Percentiles rank a stretch among this genome's conserved stretches.
Evolutionary conservation across 768 basidiomycete species (phyloP).

Genomic region (Suillus variegatus): DNA sequence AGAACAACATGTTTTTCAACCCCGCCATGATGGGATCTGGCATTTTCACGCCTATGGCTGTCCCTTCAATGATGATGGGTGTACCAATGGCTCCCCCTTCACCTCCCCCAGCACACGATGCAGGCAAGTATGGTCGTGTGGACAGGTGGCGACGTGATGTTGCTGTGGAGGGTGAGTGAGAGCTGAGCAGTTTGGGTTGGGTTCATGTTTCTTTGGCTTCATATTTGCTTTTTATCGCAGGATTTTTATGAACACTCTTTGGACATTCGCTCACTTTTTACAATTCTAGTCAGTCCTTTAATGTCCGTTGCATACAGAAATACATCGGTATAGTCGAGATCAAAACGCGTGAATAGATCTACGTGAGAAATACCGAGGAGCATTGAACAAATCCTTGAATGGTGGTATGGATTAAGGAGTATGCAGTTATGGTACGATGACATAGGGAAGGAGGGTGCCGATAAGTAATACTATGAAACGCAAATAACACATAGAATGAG

Average conservation of each 20-base stretch:
- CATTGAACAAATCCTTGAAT: conserved; percentile 35
- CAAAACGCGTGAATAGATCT: conserved; percentile 36
- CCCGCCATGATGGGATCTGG: conserved; percentile 70
- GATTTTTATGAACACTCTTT: conserved; percentile 7
- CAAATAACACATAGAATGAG: conserved; percentile 4
- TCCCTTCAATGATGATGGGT: conserved; percentile 49
- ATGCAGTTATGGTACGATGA: conserved; percentile 27
- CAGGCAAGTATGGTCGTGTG: conserved; percentile 67
- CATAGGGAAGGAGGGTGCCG: background rate
- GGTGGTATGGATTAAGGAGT: conserved; percentile 26
- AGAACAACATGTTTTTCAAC: conserved; percentile 74
- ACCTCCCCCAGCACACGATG: conserved; percentile 65
- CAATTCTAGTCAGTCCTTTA: conserved; percentile 35
- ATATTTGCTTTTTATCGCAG: conserved; percentile 15
- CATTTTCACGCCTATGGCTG: conserved; percentile 62
- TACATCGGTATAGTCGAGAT: conserved; percentile 36
- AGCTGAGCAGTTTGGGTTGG: conserved; percentile 17
- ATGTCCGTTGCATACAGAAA: conserved; percentile 36
- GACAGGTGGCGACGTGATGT: conserved; percentile 84
- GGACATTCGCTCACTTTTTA: conserved; percentile 7
- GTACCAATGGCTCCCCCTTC: conserved; percentile 47
- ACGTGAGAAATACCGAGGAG: conserved; percentile 36
- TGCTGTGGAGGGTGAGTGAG: conserved; percentile 67
- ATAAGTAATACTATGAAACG: conserved; percentile 2
- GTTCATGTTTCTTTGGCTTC: conserved; percentile 13